These are phyloP conservation scores for Cyberlindnera mrakii DNA, from an alignment of 805 yeast species.

Conservation along the genomic window DNA sequence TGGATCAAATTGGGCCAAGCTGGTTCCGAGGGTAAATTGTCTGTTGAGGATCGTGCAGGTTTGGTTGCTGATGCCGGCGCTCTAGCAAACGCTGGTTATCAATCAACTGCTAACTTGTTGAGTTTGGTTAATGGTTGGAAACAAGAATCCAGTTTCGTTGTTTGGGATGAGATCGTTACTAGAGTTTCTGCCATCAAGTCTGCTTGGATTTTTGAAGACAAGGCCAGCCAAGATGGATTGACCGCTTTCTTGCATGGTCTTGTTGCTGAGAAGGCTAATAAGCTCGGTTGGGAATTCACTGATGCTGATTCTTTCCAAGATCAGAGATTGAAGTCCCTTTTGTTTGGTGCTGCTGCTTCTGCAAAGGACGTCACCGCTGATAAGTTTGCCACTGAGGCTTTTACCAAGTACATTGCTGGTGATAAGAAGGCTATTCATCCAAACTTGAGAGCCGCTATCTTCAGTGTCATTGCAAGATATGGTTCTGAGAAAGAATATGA, in stretches of 20 bases:
- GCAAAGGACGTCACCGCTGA: conserved; percentile 44
- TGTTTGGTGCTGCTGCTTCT: conserved; percentile 55
- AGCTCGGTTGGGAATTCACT: conserved; percentile 61
- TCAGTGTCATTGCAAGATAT: conserved; percentile 54
- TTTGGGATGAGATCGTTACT: conserved; percentile 56
- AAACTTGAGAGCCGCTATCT: conserved; percentile 62
- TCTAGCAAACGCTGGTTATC: conserved; percentile 64
- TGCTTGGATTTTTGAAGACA: conserved; percentile 51
- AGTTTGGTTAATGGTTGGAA: conserved; percentile 56
- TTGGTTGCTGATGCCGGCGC: conserved; percentile 76
- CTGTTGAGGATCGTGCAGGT: conserved; percentile 75
- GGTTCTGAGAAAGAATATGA: conserved; percentile 64
- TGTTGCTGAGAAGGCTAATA: conserved; percentile 44
- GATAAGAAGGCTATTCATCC: conserved; percentile 69
- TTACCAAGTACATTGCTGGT: conserved; percentile 51
- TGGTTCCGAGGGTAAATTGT: conserved; percentile 48
- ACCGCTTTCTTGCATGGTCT: conserved; percentile 48
- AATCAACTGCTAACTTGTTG: conserved; percentile 55
- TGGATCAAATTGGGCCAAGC: conserved; percentile 63
- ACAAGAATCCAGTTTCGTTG: conserved; percentile 54
- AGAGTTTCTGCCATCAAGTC: conserved; percentile 42
- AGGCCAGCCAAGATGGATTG: conserved; percentile 40
- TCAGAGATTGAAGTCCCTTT: conserved; percentile 60
- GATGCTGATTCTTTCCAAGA: conserved; percentile 50
- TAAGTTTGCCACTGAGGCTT: conserved; percentile 41